phyloP scores from a whole-genome alignment of 2,329 filamentous ascomycete species.

The Venturiaceae sp. region DNA sequence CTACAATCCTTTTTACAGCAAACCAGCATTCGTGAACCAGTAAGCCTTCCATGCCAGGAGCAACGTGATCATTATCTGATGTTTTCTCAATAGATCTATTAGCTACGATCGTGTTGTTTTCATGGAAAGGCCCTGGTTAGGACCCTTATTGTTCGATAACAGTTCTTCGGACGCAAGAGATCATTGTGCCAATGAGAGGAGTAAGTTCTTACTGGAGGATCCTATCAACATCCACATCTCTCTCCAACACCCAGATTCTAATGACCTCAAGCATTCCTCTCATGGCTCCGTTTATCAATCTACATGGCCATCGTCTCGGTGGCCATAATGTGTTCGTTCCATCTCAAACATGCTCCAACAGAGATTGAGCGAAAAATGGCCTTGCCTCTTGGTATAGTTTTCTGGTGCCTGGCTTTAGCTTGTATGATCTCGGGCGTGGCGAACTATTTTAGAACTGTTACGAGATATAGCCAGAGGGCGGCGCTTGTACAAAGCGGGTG shows the following conservation, averaged over 20 bases:
- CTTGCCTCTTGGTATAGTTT: constrained; percentile 73
- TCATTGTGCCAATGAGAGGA: constrained; percentile 71
- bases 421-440: constrained; percentile 68
- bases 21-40: constrained; percentile 37
- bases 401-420: constrained; percentile 73
- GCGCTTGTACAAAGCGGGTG: constrained; percentile 89
- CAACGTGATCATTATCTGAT: background rate
- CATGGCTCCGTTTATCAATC: constrained; percentile 78
- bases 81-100: constrained; percentile 24
- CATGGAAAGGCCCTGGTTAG: constrained; percentile 51
- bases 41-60: constrained; percentile 10
- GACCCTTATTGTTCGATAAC: constrained; percentile 64
- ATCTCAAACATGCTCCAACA: constrained; percentile 66
- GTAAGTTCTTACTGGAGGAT: constrained; percentile 25
- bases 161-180: constrained; percentile 65
- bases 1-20: constrained; percentile 38
- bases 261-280: constrained; percentile 61
- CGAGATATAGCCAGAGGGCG: constrained; percentile 65
- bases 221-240: background rate
- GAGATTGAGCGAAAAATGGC: constrained; percentile 66
- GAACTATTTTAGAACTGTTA: constrained; percentile 79
- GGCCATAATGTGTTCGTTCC: constrained; percentile 88
- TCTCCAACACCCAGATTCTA: background rate
- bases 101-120: constrained; percentile 39
- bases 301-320: constrained; percentile 87